phyloP scores from a whole-genome alignment of 805 yeast genomes.

The Metschnikowia colocasiae region DNA sequence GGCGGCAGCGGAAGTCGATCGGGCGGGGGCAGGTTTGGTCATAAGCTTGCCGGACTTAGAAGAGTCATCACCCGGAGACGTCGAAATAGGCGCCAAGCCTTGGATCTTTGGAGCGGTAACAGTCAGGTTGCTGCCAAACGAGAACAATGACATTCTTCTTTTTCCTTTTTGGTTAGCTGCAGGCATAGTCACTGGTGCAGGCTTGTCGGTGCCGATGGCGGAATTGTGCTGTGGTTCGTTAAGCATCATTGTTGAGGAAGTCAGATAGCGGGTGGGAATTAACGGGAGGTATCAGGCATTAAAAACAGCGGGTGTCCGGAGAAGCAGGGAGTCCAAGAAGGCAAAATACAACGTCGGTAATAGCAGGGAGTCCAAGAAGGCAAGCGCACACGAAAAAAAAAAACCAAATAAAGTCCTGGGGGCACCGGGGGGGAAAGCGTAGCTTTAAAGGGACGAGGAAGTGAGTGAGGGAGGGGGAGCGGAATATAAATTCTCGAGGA shows the following conservation, averaged over 20 bases:
- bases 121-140: constrained; percentile 18
- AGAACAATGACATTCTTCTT: constrained; percentile 25
- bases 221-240: constrained; percentile 1
- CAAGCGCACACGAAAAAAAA: not conserved
- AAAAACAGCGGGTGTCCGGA: not conserved
- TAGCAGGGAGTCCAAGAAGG: not conserved
- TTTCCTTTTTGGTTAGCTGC: constrained; percentile 9
- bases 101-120: constrained; percentile 10
- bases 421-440: not conserved
- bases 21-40: not conserved
- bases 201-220: constrained; percentile 1
- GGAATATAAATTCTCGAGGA: constrained; percentile 6
- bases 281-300: not conserved
- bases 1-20: constrained; percentile 2
- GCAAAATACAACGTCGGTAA: not conserved
- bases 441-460: not conserved
- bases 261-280: not conserved
- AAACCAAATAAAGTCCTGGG: not conserved
- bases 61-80: constrained; percentile 11
- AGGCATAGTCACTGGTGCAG: constrained; percentile 1
- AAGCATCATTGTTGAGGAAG: not conserved
- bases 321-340: not conserved
- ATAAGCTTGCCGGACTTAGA: not conserved
- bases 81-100: constrained; percentile 13
- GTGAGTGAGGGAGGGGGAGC: not conserved